A percentile compares a stretch with the other conserved stretches of the same genome.
Evolutionary conservation across 208 protist genomes (phyloP).

Genomic region (Herpetomonas tarakana): DNA sequence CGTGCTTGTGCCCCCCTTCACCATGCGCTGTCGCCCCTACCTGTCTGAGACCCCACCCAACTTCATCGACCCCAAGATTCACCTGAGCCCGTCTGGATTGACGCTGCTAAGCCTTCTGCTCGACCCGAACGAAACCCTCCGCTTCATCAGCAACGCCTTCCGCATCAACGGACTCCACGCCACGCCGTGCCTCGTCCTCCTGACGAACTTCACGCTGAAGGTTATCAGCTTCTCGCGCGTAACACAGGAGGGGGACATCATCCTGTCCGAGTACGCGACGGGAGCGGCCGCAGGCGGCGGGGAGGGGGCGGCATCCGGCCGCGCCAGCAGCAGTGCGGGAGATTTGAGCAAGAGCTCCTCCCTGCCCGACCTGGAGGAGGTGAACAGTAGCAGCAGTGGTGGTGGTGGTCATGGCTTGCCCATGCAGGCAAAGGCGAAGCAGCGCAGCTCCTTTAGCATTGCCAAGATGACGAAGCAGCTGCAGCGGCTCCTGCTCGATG

Average conservation of each 20-base stretch:
- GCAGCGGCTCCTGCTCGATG: constrained; percentile 61
- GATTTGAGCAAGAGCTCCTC: constrained; percentile 2
- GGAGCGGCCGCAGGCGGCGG: constrained; percentile 6
- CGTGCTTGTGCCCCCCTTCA: constrained; percentile 49
- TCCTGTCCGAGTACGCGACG: constrained; percentile 63
- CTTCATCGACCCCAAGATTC: constrained; percentile 49
- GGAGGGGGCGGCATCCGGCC: constrained; percentile 3
- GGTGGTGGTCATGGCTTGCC: not conserved
- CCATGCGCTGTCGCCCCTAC: constrained; percentile 53
- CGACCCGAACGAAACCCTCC: constrained; percentile 62
- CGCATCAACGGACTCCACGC: constrained; percentile 80
- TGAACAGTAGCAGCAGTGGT: not conserved
- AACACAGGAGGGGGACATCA: constrained; percentile 75
- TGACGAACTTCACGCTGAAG: constrained; percentile 63
- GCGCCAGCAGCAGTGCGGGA: constrained; percentile 2
- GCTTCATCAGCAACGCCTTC: constrained; percentile 88
- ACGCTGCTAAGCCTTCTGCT: constrained; percentile 73
- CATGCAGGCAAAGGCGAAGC: constrained; percentile 7
- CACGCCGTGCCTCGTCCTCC: constrained; percentile 79
- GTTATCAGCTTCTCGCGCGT: constrained; percentile 73
- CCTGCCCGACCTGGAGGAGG: not conserved
- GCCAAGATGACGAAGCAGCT: constrained; percentile 67
- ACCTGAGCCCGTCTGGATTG: constrained; percentile 56
- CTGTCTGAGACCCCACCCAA: constrained; percentile 19
- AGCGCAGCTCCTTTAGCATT: constrained; percentile 33